These are phyloP conservation scores for Mycena vulgaris DNA, from an alignment of 768 basidiomycete species.

Conservation along the genomic window DNA sequence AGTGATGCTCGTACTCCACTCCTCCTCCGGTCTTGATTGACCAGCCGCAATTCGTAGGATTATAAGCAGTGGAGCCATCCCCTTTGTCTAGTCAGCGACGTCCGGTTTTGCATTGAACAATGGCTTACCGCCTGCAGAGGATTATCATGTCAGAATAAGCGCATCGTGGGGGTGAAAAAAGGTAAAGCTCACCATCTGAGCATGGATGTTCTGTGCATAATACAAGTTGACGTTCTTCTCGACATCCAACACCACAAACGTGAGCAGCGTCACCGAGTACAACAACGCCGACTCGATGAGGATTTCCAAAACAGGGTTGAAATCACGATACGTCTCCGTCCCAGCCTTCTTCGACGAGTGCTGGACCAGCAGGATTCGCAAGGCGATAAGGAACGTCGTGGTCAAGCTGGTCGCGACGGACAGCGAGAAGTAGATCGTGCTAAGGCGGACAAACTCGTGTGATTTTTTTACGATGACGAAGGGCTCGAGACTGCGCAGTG, in stretches of 20 bases:
- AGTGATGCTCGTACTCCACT: constrained; percentile 3
- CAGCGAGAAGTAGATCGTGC: constrained; percentile 27
- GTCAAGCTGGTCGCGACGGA: constrained; percentile 27
- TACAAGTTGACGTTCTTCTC: constrained; percentile 10
- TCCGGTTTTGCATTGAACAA: no score
- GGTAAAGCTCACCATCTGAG: no score
- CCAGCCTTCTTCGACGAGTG: neutral
- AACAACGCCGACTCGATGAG: constrained; percentile 23
- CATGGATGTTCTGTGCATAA: constrained; percentile 30
- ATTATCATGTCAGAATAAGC: no score
- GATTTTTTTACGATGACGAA: constrained; percentile 16
- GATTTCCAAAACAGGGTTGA: constrained; percentile 26
- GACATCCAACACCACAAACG: constrained; percentile 20
- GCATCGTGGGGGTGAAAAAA: no score
- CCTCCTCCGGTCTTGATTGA: constrained; percentile 3
- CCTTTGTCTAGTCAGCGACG: no score
- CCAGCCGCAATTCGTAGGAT: constrained; percentile 21
- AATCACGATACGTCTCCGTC: neutral
- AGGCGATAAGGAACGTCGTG: constrained; percentile 15
- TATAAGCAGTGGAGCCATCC: constrained; percentile 22
- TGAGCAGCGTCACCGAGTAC: constrained; percentile 15
- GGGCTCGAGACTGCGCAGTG: constrained; percentile 4
- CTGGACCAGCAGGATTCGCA: constrained; percentile 14
- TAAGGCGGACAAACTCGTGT: constrained; percentile 7
- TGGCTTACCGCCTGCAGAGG: no score